Evolutionary conservation across 371 early-diverging fungal genomes (phyloP).

Genomic region (Mortierella sp.): DNA sequence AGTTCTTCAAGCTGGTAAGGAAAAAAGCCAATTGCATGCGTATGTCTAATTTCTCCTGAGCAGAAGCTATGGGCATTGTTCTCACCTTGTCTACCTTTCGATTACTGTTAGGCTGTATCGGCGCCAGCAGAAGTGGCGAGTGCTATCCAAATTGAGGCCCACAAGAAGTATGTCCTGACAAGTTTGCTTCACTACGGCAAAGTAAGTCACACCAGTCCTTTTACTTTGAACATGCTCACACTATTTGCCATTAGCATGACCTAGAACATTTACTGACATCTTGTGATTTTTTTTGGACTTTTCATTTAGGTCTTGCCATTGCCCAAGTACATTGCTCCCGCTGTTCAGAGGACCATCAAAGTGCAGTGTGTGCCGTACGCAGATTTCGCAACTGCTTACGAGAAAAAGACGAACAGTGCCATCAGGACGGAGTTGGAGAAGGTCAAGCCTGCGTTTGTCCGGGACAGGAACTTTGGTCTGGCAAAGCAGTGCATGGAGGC

Average conservation of each 20-base stretch:
- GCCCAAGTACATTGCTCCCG: slow-evolving; percentile 74
- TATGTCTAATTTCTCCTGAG: no score
- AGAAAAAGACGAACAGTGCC: slow-evolving; percentile 53
- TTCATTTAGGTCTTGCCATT: slow-evolving; percentile 57
- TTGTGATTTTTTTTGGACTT: neutral
- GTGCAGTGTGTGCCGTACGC: slow-evolving; percentile 63
- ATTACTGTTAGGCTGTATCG: slow-evolving; percentile 63
- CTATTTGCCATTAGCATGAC: neutral
- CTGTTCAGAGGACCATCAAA: slow-evolving; percentile 66
- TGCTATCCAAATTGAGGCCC: slow-evolving; percentile 84
- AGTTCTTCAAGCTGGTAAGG: slow-evolving; percentile 71
- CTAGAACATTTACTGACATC: neutral
- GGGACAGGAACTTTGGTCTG: slow-evolving; percentile 79
- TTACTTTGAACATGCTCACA: neutral
- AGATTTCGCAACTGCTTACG: slow-evolving; percentile 73
- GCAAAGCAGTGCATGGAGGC: slow-evolving; percentile 76
- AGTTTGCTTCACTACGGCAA: slow-evolving; percentile 73
- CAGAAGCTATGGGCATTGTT: neutral
- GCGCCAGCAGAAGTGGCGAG: slow-evolving; percentile 75
- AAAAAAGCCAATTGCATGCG: no score
- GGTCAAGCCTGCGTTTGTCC: slow-evolving; percentile 37
- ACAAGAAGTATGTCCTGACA: slow-evolving; percentile 77
- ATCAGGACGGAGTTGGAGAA: slow-evolving; percentile 31
- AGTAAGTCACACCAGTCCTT: slow-evolving; percentile 28
- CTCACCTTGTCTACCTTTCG: neutral